Evolutionary conservation across 495 filamentous ascomycete species (phyloP), one percentile per base, ranked within the genome.

Genomic region (Trichocladium antarcticum): DNA sequence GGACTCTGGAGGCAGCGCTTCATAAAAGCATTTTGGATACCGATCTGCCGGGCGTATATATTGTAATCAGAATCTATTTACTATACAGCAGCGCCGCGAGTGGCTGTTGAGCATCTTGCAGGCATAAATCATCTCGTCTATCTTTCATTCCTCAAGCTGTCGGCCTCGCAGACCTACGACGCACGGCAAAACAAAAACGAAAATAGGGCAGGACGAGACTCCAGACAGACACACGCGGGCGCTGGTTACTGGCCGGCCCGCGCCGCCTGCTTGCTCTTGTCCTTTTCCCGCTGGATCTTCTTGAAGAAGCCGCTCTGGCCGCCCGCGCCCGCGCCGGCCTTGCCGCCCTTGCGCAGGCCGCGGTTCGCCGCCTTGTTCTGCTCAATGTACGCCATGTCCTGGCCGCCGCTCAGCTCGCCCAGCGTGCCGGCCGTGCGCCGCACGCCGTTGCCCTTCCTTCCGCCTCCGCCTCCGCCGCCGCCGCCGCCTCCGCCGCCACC

Each of bases 311-410:
- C 50, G 55, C 65, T 75, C 53, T 66, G 74, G 57, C 66, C 55
- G 14, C 35, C 53, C 1, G 5, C 49, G 2, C 24, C 42, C 0
- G 3, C 49, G 4, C 34, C 48, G 36, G 84, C 76, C 32, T 89
- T 71, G n/a, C n/a, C n/a, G n/a, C n/a, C n/a, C 69, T 78, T 81
- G 67, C 78, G 82, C 59, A 94, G 84, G 41, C 56, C 67, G 67
- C 71, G 72, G 50, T 79, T 77, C 53, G 87, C 85, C 42, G 81
- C 81, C 71, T 86, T 89, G 60, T 89, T 77, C 60, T 93, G 70
- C 67, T 98, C 93, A 45, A 89, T 82, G 62, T 97, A 97, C 22
- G 89, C 89, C 90, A 97, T 96, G 57, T 92, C 87, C 62, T 93
- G 84, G 0, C 89, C 92, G 36, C 92, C 92, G 22, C 81, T 83